These are phyloP conservation scores for Flaveria trinervia DNA, from an alignment of 129 eudicot genomes.

Conservation along the genomic window DNA sequence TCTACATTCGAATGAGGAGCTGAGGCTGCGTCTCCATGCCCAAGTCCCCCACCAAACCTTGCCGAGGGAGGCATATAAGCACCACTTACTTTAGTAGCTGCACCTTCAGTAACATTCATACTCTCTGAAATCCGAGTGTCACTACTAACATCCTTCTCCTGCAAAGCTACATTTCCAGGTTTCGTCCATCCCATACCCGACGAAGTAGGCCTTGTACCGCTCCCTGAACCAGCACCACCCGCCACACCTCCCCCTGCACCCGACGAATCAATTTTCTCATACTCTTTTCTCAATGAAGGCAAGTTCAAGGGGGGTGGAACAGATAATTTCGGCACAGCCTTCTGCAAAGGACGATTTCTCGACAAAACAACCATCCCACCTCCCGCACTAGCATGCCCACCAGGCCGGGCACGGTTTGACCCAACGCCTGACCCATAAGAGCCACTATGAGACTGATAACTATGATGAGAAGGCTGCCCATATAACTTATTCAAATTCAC, in stretches of 20 bases:
- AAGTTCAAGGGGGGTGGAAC: constrained; percentile 97
- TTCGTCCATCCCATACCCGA: constrained; percentile 90
- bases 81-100: constrained; percentile 32
- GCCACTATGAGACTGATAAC: constrained; percentile 45
- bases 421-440: constrained; percentile 47
- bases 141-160: constrained; percentile 48
- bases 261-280: constrained; percentile 72
- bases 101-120: constrained; percentile 5
- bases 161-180: constrained; percentile 56
- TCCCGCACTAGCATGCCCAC: constrained; percentile 26
- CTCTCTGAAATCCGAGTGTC: constrained; percentile 37
- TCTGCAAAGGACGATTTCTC: constrained; percentile 53
- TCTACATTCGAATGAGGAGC: constrained; percentile 39
- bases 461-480: constrained; percentile 58
- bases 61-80: constrained; percentile 77
- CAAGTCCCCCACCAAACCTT: constrained; percentile 34
- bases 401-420: constrained; percentile 43
- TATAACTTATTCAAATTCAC: constrained; percentile 78
- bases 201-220: constrained; percentile 63
- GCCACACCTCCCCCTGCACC: constrained; percentile 63
- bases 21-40: constrained; percentile 4
- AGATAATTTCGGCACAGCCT: constrained; percentile 60
- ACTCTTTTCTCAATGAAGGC: constrained; percentile 87
- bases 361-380: constrained; percentile 87
- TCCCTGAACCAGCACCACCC: constrained; percentile 60